A percentile compares a stretch with the other conserved stretches of the same genome.
These are phyloP conservation scores for Chamaecyparis obtusa DNA, from an alignment of 75 land plant species.

Conservation along the genomic window DNA sequence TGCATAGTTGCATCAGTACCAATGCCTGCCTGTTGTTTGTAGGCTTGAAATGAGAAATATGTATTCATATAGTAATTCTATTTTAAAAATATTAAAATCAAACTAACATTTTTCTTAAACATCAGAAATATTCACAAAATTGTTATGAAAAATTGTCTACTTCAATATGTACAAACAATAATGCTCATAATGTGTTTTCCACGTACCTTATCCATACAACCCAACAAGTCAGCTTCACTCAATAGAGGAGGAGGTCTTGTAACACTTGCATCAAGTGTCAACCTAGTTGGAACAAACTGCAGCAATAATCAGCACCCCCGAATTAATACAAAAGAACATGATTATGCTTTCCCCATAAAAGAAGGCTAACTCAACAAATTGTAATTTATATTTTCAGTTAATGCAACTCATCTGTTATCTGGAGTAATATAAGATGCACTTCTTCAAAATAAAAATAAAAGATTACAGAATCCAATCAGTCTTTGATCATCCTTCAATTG, in stretches of 20 bases:
- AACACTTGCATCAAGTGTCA: constrained; percentile 85
- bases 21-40: constrained; percentile 71
- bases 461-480: background rate
- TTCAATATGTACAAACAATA: background rate
- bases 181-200: background rate
- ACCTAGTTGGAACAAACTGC: constrained; percentile 81
- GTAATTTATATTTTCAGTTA: background rate
- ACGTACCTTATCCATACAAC: constrained; percentile 92
- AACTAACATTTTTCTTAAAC: background rate
- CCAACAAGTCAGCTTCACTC: constrained; percentile 92
- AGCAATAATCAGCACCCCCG: constrained; percentile 6
- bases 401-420: background rate
- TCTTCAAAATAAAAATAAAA: background rate
- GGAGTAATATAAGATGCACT: background rate
- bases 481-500: background rate
- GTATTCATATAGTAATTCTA: background rate
- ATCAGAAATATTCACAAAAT: background rate
- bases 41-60: constrained; percentile 1
- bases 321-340: background rate
- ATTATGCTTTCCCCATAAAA: background rate
- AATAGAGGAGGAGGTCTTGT: constrained; percentile 94
- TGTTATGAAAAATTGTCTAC: background rate
- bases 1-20: constrained; percentile 99
- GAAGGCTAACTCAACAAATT: background rate
- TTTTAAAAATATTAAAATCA: background rate